These are phyloP conservation scores for Hyaloscypha bicolor DNA, from an alignment of 495 filamentous ascomycete genomes.

Conservation along the genomic window DNA sequence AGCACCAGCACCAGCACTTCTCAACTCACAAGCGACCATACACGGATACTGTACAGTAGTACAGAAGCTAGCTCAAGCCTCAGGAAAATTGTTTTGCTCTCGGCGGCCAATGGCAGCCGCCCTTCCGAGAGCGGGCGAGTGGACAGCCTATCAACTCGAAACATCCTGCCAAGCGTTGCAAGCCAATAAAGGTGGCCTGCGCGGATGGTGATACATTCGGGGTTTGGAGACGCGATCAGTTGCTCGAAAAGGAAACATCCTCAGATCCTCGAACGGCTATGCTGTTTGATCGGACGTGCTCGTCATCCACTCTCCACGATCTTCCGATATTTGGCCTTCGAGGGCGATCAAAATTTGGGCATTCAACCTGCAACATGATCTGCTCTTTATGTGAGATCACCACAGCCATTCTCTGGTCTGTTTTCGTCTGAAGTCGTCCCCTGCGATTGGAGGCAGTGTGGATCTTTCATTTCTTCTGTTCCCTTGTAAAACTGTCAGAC, in stretches of 20 bases:
- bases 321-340: background rate
- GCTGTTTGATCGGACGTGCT: background rate
- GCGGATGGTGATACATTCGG: no score
- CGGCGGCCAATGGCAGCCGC: background rate
- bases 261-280: background rate
- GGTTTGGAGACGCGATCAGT: conserved; percentile 3
- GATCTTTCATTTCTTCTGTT: background rate
- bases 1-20: background rate
- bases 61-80: no score
- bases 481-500: background rate
- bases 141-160: background rate
- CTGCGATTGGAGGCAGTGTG: background rate
- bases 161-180: background rate
- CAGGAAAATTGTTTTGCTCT: background rate
- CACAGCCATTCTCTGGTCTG: background rate
- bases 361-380: conserved; percentile 10
- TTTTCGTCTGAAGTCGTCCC: conserved; percentile 8
- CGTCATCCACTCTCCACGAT: conserved; percentile 2
- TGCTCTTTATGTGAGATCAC: conserved; percentile 4
- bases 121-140: background rate
- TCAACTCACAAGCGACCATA: background rate
- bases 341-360: background rate
- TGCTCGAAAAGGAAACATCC: conserved; percentile 2
- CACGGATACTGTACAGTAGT: background rate
- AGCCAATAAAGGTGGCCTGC: background rate